Evolutionary conservation across 2,329 filamentous ascomycete genomes (phyloP).

Genomic region (Arthroderma sp.): DNA sequence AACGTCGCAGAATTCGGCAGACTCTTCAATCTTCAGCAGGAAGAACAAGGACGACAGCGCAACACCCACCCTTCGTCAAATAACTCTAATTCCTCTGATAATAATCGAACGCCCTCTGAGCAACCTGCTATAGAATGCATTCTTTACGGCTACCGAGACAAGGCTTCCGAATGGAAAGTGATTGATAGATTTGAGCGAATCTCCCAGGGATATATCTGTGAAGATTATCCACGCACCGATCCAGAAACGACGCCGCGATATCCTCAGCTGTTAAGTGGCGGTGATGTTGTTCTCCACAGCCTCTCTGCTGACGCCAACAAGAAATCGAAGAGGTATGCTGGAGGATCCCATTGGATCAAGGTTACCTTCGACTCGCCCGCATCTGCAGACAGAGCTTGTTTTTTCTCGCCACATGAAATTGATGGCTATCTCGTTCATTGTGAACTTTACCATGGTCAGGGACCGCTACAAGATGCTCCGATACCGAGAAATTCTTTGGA

Average conservation of each 20-base stretch:
- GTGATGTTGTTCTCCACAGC: constrained; percentile 54
- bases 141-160: constrained; percentile 68
- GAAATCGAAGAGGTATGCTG: constrained; percentile 68
- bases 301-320: constrained; percentile 60
- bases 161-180: constrained; percentile 60
- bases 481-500: constrained; percentile 38
- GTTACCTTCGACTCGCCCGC: constrained; percentile 64
- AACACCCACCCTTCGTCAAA: constrained; percentile 26
- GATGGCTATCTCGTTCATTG: constrained; percentile 58
- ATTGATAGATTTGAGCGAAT: constrained; percentile 80
- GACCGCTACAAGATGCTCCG: constrained; percentile 51
- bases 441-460: constrained; percentile 53
- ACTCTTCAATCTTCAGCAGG: constrained; percentile 32
- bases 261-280: constrained; percentile 57
- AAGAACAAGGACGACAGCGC: constrained; percentile 24
- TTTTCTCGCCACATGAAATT: constrained; percentile 57
- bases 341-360: constrained; percentile 86
- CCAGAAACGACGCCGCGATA: constrained; percentile 56
- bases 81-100: constrained; percentile 22
- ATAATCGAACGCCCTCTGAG: constrained; percentile 24
- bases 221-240: constrained; percentile 84
- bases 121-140: constrained; percentile 64
- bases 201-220: constrained; percentile 66
- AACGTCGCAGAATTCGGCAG: constrained; percentile 36
- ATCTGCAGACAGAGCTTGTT: constrained; percentile 56